Conservation (phyloP, 352 stramenopile species). For the Globisporangium mamillatum region DNA sequence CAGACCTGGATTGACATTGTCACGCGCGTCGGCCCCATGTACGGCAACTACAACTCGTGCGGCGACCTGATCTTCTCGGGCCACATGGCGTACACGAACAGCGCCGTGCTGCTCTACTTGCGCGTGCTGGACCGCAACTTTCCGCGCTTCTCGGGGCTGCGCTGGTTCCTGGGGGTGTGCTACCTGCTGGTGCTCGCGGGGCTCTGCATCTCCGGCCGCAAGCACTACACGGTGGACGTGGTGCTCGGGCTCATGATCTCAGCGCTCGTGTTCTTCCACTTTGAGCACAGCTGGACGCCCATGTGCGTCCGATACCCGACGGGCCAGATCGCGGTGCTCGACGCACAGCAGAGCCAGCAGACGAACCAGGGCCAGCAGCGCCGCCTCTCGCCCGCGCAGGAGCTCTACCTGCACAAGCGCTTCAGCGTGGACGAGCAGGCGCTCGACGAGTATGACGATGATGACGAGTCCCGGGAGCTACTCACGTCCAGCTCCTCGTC, state of each 20-base stretch:
- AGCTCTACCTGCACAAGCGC: conserved; percentile 35
- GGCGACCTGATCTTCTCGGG: conserved; percentile 78
- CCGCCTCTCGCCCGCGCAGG: conserved; percentile 12
- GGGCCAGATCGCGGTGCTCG: conserved; percentile 21
- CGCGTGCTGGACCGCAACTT: conserved; percentile 61
- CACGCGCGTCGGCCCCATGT: conserved; percentile 65
- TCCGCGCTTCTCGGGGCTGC: conserved; percentile 38
- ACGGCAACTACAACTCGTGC: conserved; percentile 76
- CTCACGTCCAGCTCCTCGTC: conserved; percentile 2
- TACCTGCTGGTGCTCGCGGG: conserved; percentile 51
- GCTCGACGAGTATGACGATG: conserved; percentile 40
- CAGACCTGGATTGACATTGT: conserved; percentile 71
- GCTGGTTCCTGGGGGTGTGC: conserved; percentile 47
- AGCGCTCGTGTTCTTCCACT: conserved; percentile 75
- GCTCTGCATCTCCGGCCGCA: conserved; percentile 62
- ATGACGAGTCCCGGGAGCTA: conserved; percentile 17
- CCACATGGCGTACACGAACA: conserved; percentile 73
- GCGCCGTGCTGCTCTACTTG: conserved; percentile 64
- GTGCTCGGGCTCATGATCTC: conserved; percentile 65
- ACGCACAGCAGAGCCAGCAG: conserved; percentile 19
- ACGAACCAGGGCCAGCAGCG: conserved; percentile 13
- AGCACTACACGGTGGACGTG: conserved; percentile 81
- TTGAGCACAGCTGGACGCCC: conserved; percentile 69
- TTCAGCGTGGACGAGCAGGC: conserved; percentile 56
- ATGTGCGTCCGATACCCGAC: conserved; percentile 38